A percentile compares a stretch with the other conserved stretches of the same genome.
phyloP scores from a whole-genome alignment of 805 yeast genomes.

The Kluyveromyces siamensis region DNA sequence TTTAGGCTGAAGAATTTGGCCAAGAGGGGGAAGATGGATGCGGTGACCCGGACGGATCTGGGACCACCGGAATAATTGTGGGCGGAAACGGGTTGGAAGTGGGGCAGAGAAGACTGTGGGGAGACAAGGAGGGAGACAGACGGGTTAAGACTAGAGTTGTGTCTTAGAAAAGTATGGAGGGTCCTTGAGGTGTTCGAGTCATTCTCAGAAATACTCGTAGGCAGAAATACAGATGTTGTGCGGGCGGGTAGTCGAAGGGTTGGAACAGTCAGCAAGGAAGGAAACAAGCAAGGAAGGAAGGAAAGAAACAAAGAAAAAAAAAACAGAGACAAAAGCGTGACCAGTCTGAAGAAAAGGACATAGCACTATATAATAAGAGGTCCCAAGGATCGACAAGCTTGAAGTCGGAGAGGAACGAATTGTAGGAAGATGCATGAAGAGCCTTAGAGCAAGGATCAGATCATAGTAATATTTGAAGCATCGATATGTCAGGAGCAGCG shows the following conservation, averaged over 20 bases:
- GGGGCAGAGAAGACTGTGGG: not conserved
- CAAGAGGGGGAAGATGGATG: not conserved
- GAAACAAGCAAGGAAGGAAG: no score
- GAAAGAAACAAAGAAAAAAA: not conserved
- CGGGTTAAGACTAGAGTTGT: not conserved
- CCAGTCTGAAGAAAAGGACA: not conserved
- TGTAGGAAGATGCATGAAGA: no score
- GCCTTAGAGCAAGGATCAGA: not conserved
- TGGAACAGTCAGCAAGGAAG: no score
- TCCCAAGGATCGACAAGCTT: not conserved
- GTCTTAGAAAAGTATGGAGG: no score
- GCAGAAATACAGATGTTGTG: no score
- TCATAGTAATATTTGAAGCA: not conserved
- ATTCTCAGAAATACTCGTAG: no score
- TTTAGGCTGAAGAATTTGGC: not conserved
- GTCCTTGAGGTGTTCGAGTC: no score
- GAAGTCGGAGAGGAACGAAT: not conserved
- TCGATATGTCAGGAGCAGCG: slow-evolving; percentile 12
- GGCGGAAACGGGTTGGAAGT: not conserved
- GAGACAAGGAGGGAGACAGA: not conserved
- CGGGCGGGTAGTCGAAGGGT: no score
- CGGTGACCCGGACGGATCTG: not conserved
- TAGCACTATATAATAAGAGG: not conserved
- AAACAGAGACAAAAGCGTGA: not conserved
- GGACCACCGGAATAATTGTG: not conserved